A percentile compares a stretch with the other conserved stretches of the same genome.
Conservation (phyloP, 148 eudicot species). For the Rheum nobile region DNA sequence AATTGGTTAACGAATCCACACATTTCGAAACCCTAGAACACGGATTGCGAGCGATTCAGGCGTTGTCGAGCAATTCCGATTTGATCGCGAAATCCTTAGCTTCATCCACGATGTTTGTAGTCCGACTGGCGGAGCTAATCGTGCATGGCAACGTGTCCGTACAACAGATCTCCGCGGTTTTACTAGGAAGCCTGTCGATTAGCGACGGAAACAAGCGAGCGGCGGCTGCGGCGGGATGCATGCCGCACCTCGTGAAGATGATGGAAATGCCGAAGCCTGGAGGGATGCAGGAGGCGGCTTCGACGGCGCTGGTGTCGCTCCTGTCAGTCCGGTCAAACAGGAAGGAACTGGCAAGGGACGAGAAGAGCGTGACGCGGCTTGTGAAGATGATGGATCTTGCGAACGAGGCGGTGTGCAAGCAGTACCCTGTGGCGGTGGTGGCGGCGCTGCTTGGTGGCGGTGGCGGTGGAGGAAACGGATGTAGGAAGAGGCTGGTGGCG, state of each 20-base stretch:
- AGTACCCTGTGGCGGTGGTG: constrained; percentile 46
- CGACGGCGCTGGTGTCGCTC: constrained; percentile 29
- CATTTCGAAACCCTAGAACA: constrained; percentile 35
- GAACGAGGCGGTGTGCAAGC: constrained; percentile 38
- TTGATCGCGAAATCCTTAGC: constrained; percentile 17
- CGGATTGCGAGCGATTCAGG: constrained; percentile 41
- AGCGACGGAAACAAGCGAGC: constrained; percentile 43
- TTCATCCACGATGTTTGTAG: constrained; percentile 24
- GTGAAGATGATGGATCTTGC: constrained; percentile 48
- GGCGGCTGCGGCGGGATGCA: constrained; percentile 30
- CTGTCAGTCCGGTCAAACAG: constrained; percentile 38
- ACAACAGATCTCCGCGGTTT: constrained; percentile 34
- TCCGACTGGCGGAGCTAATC: constrained; percentile 28
- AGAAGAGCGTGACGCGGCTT: constrained; percentile 48
- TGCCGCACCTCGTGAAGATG: constrained; percentile 39
- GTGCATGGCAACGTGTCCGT: constrained; percentile 31
- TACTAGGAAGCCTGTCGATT: constrained; percentile 28
- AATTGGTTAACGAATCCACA: constrained; percentile 29
- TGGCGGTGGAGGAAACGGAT: constrained; percentile 46
- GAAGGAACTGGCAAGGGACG: constrained; percentile 46
- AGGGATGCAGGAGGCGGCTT: constrained; percentile 37
- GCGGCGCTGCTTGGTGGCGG: constrained; percentile 37
- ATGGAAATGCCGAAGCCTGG: constrained; percentile 59
- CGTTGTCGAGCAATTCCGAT: constrained; percentile 26
- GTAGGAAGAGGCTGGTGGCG: constrained; percentile 49